These are phyloP conservation scores for Ustilago curta DNA, from an alignment of 1,284 basidiomycete genomes.

Conservation along the genomic window DNA sequence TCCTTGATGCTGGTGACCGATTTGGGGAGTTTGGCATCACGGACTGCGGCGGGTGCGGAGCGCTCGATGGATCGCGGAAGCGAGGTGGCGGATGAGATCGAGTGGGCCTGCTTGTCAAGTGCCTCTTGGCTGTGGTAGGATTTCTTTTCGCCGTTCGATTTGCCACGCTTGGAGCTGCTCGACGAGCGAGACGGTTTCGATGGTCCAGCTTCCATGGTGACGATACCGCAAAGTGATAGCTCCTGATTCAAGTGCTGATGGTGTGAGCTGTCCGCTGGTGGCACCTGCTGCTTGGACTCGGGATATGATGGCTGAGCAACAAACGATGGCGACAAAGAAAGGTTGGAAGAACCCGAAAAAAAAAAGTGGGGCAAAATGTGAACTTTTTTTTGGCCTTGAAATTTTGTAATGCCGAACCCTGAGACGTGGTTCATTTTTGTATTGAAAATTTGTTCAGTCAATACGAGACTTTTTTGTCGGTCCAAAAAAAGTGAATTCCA, in stretches of 20 bases:
- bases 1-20: conserved; percentile 58
- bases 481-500: background rate
- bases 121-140: conserved; percentile 52
- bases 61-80: conserved; percentile 62
- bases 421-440: conserved; percentile 11
- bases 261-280: background rate
- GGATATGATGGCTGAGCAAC: conserved; percentile 4
- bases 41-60: conserved; percentile 46
- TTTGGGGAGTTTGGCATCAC: conserved; percentile 60
- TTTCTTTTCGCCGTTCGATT: conserved; percentile 21
- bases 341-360: conserved; percentile 4
- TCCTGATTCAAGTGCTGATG: background rate
- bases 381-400: conserved; percentile 3
- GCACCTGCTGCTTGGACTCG: background rate
- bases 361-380: conserved; percentile 12
- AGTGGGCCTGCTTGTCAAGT: conserved; percentile 56
- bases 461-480: conserved; percentile 6
- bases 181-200: conserved; percentile 26
- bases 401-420: conserved; percentile 30
- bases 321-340: conserved; percentile 5
- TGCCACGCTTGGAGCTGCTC: conserved; percentile 15
- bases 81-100: conserved; percentile 59
- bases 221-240: background rate
- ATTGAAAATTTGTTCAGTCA: conserved; percentile 20
- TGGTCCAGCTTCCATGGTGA: conserved; percentile 46